Evolutionary conservation across 108 stramenopile species (phyloP).

Genomic region (Fragilariopsis cylindrus): DNA sequence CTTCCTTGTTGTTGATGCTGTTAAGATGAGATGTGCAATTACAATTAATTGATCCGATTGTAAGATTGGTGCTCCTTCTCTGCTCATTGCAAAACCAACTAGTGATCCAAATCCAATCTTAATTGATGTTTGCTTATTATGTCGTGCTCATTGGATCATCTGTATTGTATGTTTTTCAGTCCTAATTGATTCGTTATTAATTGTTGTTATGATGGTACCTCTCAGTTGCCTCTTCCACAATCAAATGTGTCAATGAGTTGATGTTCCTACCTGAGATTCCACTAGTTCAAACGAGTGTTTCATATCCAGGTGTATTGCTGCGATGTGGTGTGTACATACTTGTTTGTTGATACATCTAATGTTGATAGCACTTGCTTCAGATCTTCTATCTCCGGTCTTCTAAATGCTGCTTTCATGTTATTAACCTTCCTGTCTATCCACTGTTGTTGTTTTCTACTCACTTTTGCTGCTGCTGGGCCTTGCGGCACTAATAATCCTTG

Average conservation of each 20-base stretch:
- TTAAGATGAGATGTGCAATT: conserved; percentile 9
- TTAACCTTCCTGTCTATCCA: no score
- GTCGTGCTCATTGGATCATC: background rate
- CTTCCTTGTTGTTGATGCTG: background rate
- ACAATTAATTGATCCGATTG: conserved; percentile 13
- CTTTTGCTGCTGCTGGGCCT: no score
- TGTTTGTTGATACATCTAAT: background rate
- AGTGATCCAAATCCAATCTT: background rate
- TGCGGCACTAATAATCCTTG: no score
- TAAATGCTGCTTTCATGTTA: background rate
- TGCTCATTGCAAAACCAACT: background rate
- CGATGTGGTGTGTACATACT: background rate
- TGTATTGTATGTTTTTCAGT: background rate
- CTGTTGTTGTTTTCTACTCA: no score
- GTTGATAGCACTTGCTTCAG: background rate
- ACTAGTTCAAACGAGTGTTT: background rate
- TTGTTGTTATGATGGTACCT: conserved; percentile 4
- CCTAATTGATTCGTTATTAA: background rate
- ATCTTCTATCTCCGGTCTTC: background rate
- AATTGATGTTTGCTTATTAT: background rate
- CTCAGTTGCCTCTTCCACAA: conserved; percentile 11
- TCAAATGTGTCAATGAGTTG: background rate
- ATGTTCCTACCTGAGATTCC: background rate
- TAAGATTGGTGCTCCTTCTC: conserved; percentile 10
- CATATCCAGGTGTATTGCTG: background rate